Conservation (phyloP, 1,284 basidiomycete species). For the Sutorius eximius region DNA sequence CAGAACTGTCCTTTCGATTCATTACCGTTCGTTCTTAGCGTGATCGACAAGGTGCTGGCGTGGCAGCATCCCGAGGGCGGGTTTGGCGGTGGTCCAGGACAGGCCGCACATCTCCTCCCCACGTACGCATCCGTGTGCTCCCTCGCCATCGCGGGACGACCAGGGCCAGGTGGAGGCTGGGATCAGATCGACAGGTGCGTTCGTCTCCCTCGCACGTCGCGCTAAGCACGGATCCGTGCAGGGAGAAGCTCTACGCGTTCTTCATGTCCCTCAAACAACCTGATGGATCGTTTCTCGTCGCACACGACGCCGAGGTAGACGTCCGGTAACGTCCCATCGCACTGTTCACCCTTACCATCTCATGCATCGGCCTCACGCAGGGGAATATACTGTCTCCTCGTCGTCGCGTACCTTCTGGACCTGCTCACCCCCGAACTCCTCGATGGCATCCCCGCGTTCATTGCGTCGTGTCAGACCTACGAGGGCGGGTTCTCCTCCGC, state of each 20-base stretch:
- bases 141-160: constrained; percentile 78
- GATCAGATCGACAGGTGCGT: constrained; percentile 74
- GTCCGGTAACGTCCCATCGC: constrained; percentile 43
- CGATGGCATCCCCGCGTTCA: constrained; percentile 59
- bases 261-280: constrained; percentile 92
- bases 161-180: constrained; percentile 79
- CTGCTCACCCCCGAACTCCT: constrained; percentile 88
- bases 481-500: constrained; percentile 94
- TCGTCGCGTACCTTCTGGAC: constrained; percentile 71
- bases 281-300: constrained; percentile 93
- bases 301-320: constrained; percentile 89
- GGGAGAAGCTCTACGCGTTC: constrained; percentile 79
- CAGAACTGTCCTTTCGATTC: not conserved
- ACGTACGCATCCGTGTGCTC: constrained; percentile 90
- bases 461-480: constrained; percentile 91
- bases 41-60: constrained; percentile 74
- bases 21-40: constrained; percentile 39
- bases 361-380: constrained; percentile 34
- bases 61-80: constrained; percentile 85
- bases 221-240: constrained; percentile 25
- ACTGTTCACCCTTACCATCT: not conserved
- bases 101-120: constrained; percentile 84
- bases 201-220: not conserved
- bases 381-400: constrained; percentile 76
- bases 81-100: constrained; percentile 90